phyloP scores from a whole-genome alignment of 2,329 filamentous ascomycete species.

The Xylogone sp. region DNA sequence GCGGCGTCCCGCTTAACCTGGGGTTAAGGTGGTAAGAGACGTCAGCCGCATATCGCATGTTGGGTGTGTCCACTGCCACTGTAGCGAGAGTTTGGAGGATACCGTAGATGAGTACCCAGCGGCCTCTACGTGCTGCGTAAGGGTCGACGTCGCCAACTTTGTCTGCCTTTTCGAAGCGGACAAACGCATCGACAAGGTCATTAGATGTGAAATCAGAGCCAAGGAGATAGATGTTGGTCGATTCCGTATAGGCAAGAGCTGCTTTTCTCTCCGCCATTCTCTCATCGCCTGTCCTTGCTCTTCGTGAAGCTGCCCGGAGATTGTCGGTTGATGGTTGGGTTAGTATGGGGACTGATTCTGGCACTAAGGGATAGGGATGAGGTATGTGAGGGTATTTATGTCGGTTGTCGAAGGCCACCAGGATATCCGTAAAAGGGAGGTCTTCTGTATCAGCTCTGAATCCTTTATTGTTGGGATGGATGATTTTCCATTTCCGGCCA shows the following conservation, averaged over 20 bases:
- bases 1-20: constrained; percentile 48
- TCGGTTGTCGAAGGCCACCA: constrained; percentile 61
- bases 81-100: constrained; percentile 57
- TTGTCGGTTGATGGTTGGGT: constrained; percentile 12
- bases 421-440: constrained; percentile 62
- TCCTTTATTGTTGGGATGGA: constrained; percentile 39
- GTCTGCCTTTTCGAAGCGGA: constrained; percentile 54
- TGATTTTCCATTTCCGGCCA: constrained; percentile 63
- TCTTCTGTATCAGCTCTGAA: constrained; percentile 49
- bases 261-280: constrained; percentile 20
- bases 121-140: constrained; percentile 50
- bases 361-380: constrained; percentile 63
- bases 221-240: constrained; percentile 55
- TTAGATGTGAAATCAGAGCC: constrained; percentile 50
- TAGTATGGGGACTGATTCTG: constrained; percentile 42
- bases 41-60: constrained; percentile 46
- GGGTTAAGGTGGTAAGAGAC: constrained; percentile 56
- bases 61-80: constrained; percentile 53
- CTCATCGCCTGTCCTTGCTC: constrained; percentile 14
- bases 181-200: constrained; percentile 51
- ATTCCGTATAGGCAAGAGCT: constrained; percentile 52
- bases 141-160: constrained; percentile 47
- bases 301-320: constrained; percentile 11
- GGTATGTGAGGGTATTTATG: constrained; percentile 62
- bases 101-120: constrained; percentile 60